Percentiles rank a stretch among this genome's conserved stretches.
Conservation (phyloP, 1,284 basidiomycete species). For the Ceraceosorus guamensis region DNA sequence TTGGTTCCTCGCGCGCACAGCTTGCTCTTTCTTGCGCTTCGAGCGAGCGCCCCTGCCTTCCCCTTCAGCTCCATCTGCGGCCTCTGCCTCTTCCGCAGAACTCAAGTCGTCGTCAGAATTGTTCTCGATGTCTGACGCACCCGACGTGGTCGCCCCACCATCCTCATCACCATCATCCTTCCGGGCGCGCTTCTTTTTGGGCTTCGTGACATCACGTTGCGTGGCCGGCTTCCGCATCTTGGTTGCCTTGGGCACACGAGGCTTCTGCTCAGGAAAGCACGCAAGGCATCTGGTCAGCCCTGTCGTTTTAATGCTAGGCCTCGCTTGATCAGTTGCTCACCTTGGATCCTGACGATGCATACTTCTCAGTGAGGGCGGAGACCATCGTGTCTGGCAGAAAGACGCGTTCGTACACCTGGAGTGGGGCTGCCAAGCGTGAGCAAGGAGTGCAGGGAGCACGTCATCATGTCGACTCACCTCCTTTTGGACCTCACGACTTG, state of each 20-base stretch:
- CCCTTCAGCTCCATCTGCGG: neutral
- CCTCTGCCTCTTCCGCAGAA: neutral
- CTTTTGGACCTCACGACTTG: constrained; percentile 28
- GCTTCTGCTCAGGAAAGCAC: neutral
- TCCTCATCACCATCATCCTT: neutral
- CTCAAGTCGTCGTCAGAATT: neutral
- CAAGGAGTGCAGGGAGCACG: constrained; percentile 7
- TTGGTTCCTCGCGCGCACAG: neutral
- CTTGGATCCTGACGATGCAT: constrained; percentile 2
- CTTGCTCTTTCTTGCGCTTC: neutral
- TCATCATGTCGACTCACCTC: too few relatives aligned
- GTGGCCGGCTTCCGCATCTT: too few relatives aligned
- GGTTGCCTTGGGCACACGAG: neutral
- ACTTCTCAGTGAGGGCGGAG: neutral
- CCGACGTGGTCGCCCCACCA: too few relatives aligned
- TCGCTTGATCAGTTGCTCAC: neutral
- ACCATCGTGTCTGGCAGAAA: constrained; percentile 5
- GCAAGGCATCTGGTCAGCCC: neutral
- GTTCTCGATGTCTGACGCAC: neutral
- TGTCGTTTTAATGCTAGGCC: neutral
- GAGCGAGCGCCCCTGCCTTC: neutral
- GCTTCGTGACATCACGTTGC: too few relatives aligned
- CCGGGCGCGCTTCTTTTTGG: neutral
- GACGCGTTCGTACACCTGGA: constrained; percentile 6
- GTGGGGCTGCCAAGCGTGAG: constrained; percentile 6